These are phyloP conservation scores for Colletotrichum phormii DNA, from an alignment of 2,329 filamentous ascomycete species.

Conservation along the genomic window DNA sequence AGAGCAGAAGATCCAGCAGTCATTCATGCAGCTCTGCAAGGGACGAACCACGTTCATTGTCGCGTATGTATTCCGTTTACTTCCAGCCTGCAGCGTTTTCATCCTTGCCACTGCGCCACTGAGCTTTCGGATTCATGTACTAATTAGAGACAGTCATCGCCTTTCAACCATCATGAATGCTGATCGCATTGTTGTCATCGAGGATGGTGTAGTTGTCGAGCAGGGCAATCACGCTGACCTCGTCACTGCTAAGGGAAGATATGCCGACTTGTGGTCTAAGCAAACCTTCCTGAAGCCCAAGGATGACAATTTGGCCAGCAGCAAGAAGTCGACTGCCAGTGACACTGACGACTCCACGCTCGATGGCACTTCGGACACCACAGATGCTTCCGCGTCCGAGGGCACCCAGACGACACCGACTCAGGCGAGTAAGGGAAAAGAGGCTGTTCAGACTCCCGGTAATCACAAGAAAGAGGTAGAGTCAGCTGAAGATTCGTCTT, in stretches of 20 bases:
- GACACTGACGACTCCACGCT: constrained; percentile 52
- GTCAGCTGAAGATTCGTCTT: constrained; percentile 42
- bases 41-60: constrained; percentile 76
- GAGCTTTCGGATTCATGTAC: background rate
- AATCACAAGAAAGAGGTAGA: constrained; percentile 63
- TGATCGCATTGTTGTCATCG: constrained; percentile 74
- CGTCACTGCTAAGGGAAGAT: constrained; percentile 68
- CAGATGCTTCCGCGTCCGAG: constrained; percentile 42
- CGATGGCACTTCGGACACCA: constrained; percentile 48
- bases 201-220: constrained; percentile 72
- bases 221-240: constrained; percentile 71
- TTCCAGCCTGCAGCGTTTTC: too few relatives aligned
- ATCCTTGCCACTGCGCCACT: background rate
- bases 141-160: constrained; percentile 62
- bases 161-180: constrained; percentile 79
- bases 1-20: constrained; percentile 74
- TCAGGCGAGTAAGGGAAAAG: constrained; percentile 38
- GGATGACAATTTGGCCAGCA: constrained; percentile 41
- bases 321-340: constrained; percentile 40
- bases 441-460: constrained; percentile 47
- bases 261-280: constrained; percentile 74
- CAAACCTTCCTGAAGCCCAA: constrained; percentile 67
- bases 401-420: constrained; percentile 40
- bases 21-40: constrained; percentile 67
- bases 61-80: constrained; percentile 57